Base-by-base conservation (phyloP, 225 moss, liverwort and hornwort species). In the Sphagnum tenellum region DNA sequence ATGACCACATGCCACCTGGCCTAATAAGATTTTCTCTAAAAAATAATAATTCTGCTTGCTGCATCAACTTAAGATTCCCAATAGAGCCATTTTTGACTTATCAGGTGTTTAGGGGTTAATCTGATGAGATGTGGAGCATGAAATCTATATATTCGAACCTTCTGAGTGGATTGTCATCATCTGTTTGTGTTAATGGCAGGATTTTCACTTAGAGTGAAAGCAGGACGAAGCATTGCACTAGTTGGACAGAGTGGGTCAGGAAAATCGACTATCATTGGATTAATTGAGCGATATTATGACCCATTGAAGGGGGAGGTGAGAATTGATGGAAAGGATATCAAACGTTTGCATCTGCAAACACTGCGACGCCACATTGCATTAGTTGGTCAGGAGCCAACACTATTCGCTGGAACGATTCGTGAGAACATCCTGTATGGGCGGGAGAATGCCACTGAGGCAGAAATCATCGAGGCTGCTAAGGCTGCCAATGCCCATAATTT, bases 231-330 rank as follows among this genome's bases (percentile, higher is more conserved):
- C 69, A 76, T 86, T 13, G 88, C 86, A 5, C 69, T 89, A 4
- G 89, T 86, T 46, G 89, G 86, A 0, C 78, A 81, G 46, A 86
- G 86, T 14, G 86, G 86, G 3, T 86, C 79, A 0, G 89, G 86
- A 7, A 86, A 86, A 49, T 86, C 86, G 59, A 89, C 83, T 3
- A 74, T 86, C 50, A 82, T 89, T 48, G 60, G 77, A 14, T 74
- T 89, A 2, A 81, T 87, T 0, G 84, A 86, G 70, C 74, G 89
- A 0, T 89, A 86, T 68, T 89, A 89, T 60, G 89, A 87, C 65
- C 89, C 89, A 0, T 72, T 74, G 9, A 65, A 71, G 69, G 89
- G 89, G 9, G 59, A 69, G 13, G 59, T 89, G 3, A 74, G 12
- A 50, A 74, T 89, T 12, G 89, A 89, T 46, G 81, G 78, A 2